Conservation (phyloP, 441 rosid species). For the Jatropha multifida region DNA sequence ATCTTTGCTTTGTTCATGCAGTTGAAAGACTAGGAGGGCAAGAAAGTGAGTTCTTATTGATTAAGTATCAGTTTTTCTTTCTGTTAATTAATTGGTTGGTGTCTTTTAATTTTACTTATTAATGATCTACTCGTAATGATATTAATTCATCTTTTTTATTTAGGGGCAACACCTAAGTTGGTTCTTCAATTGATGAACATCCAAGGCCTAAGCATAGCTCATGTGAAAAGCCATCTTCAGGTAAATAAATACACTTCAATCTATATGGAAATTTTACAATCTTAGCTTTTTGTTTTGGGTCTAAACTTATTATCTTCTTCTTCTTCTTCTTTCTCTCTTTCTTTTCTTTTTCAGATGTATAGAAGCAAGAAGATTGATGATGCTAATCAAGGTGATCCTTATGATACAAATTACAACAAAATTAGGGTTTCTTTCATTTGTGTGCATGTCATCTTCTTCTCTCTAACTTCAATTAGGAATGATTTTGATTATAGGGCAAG, state of each 20-base stretch:
- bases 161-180: constrained; percentile 93
- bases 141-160: constrained; percentile 5
- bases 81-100: background rate
- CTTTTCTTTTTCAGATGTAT: constrained; percentile 53
- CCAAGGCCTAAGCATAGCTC: constrained; percentile 84
- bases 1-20: constrained; percentile 83
- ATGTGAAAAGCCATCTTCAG: constrained; percentile 98
- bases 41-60: constrained; percentile 45
- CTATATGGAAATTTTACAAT: too few relatives aligned
- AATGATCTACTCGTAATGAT: background rate
- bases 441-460: background rate
- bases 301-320: background rate
- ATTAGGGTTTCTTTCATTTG: constrained; percentile 33
- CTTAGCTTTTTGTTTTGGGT: background rate
- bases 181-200: constrained; percentile 90
- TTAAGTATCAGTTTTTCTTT: background rate
- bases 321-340: too few relatives aligned
- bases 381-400: constrained; percentile 52
- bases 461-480: background rate
- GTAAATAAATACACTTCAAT: constrained; percentile 26
- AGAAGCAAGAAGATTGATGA: constrained; percentile 83
- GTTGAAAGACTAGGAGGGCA: constrained; percentile 82
- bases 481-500: constrained; percentile 35
- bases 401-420: background rate
- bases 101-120: background rate